Evolutionary conservation across 352 stramenopile genomes (phyloP).

Genomic region (Globisporangium parvum): DNA sequence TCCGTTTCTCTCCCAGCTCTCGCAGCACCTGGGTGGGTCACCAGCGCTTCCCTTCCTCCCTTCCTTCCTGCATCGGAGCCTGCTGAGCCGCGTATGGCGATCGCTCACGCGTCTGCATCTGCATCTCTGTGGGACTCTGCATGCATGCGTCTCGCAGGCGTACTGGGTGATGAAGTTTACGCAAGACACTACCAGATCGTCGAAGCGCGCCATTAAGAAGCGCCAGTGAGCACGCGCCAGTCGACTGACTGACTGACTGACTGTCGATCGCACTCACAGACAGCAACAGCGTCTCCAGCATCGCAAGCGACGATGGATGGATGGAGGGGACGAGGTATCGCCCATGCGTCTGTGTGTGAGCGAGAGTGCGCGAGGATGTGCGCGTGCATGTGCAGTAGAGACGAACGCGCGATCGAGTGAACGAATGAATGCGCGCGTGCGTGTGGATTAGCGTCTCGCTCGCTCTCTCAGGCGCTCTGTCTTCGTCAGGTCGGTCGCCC

Average conservation of each 20-base stretch:
- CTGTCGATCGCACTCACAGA: too few relatives aligned
- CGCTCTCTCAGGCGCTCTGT: too few relatives aligned
- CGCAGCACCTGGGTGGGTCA: constrained; percentile 15
- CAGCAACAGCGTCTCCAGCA: not conserved
- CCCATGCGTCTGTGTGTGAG: too few relatives aligned
- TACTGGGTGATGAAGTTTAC: constrained; percentile 69
- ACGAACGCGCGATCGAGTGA: not conserved
- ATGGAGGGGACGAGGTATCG: too few relatives aligned
- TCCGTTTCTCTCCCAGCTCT: constrained; percentile 13
- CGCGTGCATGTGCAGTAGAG: not conserved
- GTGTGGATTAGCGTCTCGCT: not conserved
- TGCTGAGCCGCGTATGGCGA: too few relatives aligned
- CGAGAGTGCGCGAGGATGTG: not conserved
- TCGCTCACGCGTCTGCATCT: not conserved
- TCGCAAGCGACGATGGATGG: not conserved
- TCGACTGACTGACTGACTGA: too few relatives aligned
- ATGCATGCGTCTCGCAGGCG: constrained; percentile 22
- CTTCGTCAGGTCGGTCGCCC: too few relatives aligned
- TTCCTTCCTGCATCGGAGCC: too few relatives aligned
- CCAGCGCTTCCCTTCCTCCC: not conserved
- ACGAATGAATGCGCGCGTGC: constrained; percentile 1
- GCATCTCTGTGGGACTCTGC: not conserved
- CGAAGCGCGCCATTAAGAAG: constrained; percentile 49
- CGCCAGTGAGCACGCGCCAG: constrained; percentile 29
- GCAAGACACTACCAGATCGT: constrained; percentile 38